Base-by-base conservation (phyloP, 2,329 filamentous ascomycete genomes). In the Ophiostoma piceae region DNA sequence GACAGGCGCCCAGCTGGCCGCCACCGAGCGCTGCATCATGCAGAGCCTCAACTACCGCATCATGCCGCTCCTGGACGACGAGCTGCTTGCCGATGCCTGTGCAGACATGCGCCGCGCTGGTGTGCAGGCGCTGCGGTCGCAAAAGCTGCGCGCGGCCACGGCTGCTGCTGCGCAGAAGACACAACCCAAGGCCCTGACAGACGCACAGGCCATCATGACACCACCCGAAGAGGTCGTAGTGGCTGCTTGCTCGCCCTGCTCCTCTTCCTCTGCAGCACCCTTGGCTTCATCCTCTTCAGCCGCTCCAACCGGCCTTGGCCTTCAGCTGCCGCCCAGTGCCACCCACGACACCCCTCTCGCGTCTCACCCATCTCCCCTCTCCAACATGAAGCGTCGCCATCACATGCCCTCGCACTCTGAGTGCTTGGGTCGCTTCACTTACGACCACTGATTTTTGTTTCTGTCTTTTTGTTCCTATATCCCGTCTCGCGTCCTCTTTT, bases 41-140 rank as follows among this genome's bases (percentile, higher is more conserved):
- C 85, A 88, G 79, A 87, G 84, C 76, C 80, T 90, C 66, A 82
- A 83, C 72, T 90, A 88, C 77, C 83, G 87, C 69, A 85, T 90
- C 75, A 78, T 89, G 77, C 86, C 86, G 7, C 80, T 90, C 11
- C 87, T 83, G 77, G 81, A 86, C 67, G 81, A 83, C 1, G 81
- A 82, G 47, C 82, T 86, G 72, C 83, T 90, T 72, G 80, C 82
- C 51, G 84, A 87, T 72, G 87, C 87, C 12, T 80, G 87, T 76
- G 82, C 84, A 69, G 87, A 89, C 75, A 90, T 90, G 85, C 83
- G 86, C 76, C 83, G 87, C 66, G 87, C 87, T 7, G 85, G 75
- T 37, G 69, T 67, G 66, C 74, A 77, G 66, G 73, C 73, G 3
- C 66, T 71, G 37, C 70, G 65, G 22, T n/a, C 66, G 14, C 67